These are phyloP conservation scores for Termitomyces sp. DNA, from an alignment of 768 basidiomycete genomes.

Conservation along the genomic window DNA sequence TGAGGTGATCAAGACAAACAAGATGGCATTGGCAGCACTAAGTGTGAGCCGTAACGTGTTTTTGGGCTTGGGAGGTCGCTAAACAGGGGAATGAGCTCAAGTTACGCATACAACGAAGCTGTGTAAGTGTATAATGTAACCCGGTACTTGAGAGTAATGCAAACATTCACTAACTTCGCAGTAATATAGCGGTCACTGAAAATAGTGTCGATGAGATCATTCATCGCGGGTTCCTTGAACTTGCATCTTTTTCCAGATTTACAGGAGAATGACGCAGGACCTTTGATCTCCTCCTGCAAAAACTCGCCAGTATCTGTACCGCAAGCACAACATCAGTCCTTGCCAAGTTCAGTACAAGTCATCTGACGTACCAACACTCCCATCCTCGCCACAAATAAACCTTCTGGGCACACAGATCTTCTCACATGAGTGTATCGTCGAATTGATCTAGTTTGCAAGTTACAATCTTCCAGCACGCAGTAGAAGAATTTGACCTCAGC, in stretches of 20 bases:
- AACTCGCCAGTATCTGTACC: conserved; percentile 89
- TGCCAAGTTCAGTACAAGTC: background rate
- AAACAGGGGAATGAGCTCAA: no score
- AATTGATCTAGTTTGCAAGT: conserved; percentile 51
- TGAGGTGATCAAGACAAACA: no score
- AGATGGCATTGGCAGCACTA: no score
- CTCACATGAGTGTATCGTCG: conserved; percentile 77
- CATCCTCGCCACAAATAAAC: conserved; percentile 95
- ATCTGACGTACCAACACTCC: conserved; percentile 76
- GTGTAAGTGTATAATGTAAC: no score
- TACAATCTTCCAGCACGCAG: conserved; percentile 79
- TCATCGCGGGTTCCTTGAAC: conserved; percentile 58
- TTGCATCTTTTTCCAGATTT: conserved; percentile 67
- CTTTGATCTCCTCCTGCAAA: conserved; percentile 83
- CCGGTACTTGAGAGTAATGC: no score
- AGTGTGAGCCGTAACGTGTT: no score
- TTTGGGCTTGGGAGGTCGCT: no score
- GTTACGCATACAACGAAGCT: no score
- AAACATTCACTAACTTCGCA: no score
- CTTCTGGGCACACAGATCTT: conserved; percentile 91
- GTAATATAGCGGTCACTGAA: no score
- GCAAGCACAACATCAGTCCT: background rate
- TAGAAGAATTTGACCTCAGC: conserved; percentile 94
- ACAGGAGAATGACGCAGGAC: conserved; percentile 88
- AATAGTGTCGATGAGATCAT: no score